phyloP scores from a whole-genome alignment of 139 green algal species.

The Chlorella sp. region DNA sequence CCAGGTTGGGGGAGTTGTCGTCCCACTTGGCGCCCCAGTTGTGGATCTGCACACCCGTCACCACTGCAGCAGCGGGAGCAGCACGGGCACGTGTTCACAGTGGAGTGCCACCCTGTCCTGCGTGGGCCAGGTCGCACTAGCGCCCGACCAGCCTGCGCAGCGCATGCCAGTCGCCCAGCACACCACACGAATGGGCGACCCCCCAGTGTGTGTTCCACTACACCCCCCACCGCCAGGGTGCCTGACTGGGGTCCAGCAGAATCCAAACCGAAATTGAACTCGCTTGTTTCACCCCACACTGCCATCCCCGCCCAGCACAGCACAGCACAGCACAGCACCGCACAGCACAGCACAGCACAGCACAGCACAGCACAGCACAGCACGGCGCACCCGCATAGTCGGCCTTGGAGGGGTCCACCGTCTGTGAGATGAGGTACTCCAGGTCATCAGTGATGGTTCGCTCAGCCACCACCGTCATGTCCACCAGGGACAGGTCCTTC shows the following conservation, averaged over 20 bases:
- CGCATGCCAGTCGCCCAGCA: too few species aligned
- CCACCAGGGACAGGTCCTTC: conserved; percentile 64
- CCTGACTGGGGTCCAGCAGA: too few species aligned
- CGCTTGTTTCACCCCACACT: too few species aligned
- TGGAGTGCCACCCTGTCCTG: too few species aligned
- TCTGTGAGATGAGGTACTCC: conserved; percentile 83
- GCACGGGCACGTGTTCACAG: background rate
- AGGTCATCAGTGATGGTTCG: conserved; percentile 83
- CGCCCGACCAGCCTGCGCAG: too few species aligned
- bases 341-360: background rate
- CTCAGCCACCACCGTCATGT: conserved; percentile 81
- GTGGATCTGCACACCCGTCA: conserved; percentile 91
- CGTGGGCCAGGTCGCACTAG: too few species aligned
- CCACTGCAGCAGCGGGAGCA: conserved; percentile 33
- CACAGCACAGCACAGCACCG: background rate
- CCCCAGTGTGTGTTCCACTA: too few species aligned
- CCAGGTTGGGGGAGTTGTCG: conserved; percentile 65
- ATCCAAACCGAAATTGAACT: too few species aligned
- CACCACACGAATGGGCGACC: too few species aligned
- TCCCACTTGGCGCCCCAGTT: conserved; percentile 69
- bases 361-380: background rate
- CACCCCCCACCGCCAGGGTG: too few species aligned
- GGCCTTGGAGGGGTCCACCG: conserved; percentile 77
- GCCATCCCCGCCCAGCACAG: too few species aligned
- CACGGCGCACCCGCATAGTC: conserved; percentile 73